Conservation (phyloP, 2,329 filamentous ascomycete species). For the Dactylella cylindrospora region DNA sequence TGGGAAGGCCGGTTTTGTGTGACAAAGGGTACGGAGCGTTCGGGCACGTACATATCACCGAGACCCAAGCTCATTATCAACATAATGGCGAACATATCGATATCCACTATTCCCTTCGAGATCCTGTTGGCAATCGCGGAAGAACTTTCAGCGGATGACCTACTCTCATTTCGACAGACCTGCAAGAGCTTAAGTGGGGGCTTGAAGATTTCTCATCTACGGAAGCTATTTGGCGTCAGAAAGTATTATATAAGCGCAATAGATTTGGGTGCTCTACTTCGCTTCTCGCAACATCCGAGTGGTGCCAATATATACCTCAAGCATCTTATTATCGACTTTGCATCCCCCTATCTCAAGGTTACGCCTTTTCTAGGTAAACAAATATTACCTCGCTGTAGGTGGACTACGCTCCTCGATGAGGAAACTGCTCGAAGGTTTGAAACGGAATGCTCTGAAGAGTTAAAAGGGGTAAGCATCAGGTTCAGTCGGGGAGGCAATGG, state of each 20-base stretch:
- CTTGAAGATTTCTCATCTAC: background rate
- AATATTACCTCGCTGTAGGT: no score
- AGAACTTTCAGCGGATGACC: constrained; percentile 13
- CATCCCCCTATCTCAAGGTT: constrained; percentile 33
- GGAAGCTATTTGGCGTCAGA: constrained; percentile 14
- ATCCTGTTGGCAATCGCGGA: constrained; percentile 27
- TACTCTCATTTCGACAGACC: constrained; percentile 18
- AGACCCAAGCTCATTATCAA: no score
- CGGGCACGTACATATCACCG: no score
- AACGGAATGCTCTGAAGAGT: no score
- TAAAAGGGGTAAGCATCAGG: no score
- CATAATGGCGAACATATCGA: constrained; percentile 13
- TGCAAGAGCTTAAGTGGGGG: constrained; percentile 16
- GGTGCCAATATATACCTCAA: constrained; percentile 27
- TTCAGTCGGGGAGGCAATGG: no score
- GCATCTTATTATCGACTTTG: constrained; percentile 24
- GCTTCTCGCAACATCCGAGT: constrained; percentile 28
- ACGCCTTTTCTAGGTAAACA: constrained; percentile 1
- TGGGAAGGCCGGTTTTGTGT: no score
- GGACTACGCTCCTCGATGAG: no score
- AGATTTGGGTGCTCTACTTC: constrained; percentile 25
- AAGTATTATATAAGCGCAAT: constrained; percentile 28
- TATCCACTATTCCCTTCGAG: constrained; percentile 25
- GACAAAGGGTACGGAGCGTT: no score
- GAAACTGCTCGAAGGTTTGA: constrained; percentile 21